Evolutionary conservation across 192 early-diverging fungal genomes (phyloP).

Genomic region (Linnemannia hyalina): DNA sequence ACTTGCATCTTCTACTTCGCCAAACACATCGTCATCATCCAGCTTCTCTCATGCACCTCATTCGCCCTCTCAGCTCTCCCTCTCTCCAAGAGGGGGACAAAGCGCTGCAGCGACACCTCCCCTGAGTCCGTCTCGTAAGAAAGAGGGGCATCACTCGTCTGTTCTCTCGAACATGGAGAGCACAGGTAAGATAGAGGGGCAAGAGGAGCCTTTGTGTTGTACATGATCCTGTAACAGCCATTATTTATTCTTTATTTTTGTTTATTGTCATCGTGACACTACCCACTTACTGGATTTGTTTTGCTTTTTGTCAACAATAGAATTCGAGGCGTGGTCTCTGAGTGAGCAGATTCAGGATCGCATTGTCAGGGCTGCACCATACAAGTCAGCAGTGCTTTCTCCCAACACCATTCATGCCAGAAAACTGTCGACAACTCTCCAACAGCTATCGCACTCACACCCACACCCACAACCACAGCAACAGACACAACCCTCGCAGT

Average conservation of each 20-base stretch:
- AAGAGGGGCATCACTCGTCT: slow-evolving; percentile 21
- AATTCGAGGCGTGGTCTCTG: slow-evolving; percentile 50
- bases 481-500: neutral
- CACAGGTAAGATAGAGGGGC: slow-evolving; percentile 21
- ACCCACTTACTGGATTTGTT: neutral
- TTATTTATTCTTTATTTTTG: neutral
- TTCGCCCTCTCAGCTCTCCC: slow-evolving; percentile 22
- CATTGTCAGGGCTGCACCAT: slow-evolving; percentile 13
- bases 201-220: neutral
- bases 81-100: slow-evolving; percentile 14
- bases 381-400: slow-evolving; percentile 34
- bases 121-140: slow-evolving; percentile 48
- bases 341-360: slow-evolving; percentile 47
- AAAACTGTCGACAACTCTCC: neutral
- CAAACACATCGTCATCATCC: slow-evolving; percentile 9
- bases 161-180: slow-evolving; percentile 25
- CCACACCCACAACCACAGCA: neutral
- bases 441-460: neutral
- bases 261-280: neutral
- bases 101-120: slow-evolving; percentile 43
- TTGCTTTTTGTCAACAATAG: slow-evolving; percentile 6
- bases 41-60: slow-evolving; percentile 6
- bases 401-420: slow-evolving; percentile 5
- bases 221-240: neutral
- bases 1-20: slow-evolving; percentile 21